A percentile compares a stretch with the other conserved stretches of the same genome.
Evolutionary conservation across 2,329 filamentous ascomycete genomes (phyloP).

Genomic region (Alternaria hordeiaustralica): DNA sequence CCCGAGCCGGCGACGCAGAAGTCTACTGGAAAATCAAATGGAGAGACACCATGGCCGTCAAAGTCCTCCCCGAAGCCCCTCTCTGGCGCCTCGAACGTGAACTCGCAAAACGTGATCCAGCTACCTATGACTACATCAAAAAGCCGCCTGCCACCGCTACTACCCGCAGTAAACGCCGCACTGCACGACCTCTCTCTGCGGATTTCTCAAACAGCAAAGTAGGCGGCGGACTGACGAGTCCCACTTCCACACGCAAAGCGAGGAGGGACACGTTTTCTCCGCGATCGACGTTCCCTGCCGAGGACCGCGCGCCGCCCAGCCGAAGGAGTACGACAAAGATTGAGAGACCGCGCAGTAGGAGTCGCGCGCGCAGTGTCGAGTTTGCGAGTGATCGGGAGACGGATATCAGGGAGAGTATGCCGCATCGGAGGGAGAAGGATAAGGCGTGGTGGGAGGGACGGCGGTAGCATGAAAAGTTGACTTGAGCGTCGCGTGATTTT

Average conservation of each 20-base stretch:
- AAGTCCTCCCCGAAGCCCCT: constrained; percentile 53
- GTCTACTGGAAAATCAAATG: constrained; percentile 53
- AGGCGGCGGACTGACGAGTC: constrained; percentile 4
- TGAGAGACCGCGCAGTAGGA: constrained; percentile 23
- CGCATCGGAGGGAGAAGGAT: constrained; percentile 42
- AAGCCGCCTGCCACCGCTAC: constrained; percentile 40
- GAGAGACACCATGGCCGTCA: constrained; percentile 46
- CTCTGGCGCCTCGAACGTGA: constrained; percentile 55
- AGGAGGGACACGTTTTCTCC: constrained; percentile 32
- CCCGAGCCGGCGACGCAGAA: constrained; percentile 44
- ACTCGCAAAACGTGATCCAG: constrained; percentile 49
- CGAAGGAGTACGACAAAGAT: constrained; percentile 19
- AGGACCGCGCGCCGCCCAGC: constrained; percentile 12
- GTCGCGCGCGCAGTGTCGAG: constrained; percentile 31
- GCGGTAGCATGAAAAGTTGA: constrained; percentile 4
- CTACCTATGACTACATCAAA: constrained; percentile 51
- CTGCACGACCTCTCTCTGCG: constrained; percentile 21
- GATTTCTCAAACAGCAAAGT: constrained; percentile 19
- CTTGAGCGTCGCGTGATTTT: background rate
- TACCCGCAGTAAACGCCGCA: constrained; percentile 21
- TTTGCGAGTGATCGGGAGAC: constrained; percentile 39
- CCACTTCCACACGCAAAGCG: constrained; percentile 4
- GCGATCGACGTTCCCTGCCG: constrained; percentile 27
- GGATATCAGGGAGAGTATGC: constrained; percentile 42
- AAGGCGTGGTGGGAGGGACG: constrained; percentile 46